Evolutionary conservation across 2,329 filamentous ascomycete genomes (phyloP), one percentile per base, ranked within the genome.

Genomic region (Davidsoniella neocaledoniae): DNA sequence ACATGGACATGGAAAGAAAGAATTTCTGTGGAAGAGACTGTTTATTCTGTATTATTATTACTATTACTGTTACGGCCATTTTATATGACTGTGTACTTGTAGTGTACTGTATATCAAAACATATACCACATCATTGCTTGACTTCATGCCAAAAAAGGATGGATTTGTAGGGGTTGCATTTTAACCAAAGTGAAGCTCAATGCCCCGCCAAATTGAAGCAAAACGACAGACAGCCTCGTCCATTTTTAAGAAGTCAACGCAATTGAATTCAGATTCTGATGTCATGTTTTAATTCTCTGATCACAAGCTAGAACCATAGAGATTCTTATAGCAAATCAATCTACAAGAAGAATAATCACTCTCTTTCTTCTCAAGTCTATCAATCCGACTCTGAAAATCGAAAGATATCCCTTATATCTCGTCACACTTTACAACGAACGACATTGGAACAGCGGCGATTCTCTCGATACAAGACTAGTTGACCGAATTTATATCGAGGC

Each of bases 21-120:
- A 43, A 21, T 41, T 2, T 33, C 8, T 10, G 43, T 9, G 43
- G 43, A 17, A 36, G 43, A 46, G 8, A 33, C 3, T 10, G n/a
- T 46, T 23, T 46, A 36, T 51, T 40, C 12, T 39, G 43, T 46
- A 29, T 23, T 42, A 55, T 58, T 60, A 62, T 58, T 71, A 67
- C 55, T 62, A 29, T 23, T 41, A 55, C 57, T 60, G 62, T 58
- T 71, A 68, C 55, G 62, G 29, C 29, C 29, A 33, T 12, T 5
- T 33, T 12, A 23, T 33, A 33, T 12, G 61, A 41, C 25, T 43
- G 5, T 49, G 39, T 49, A 49, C 26, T 50, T 39, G 16, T 46
- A 50, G 10, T 53, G 42, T 46, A 17, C 36, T 44, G 12, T 49
- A 39, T 51, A 46, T 53, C 17, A 42, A 46, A 36, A 36, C 19